Percentiles rank a stretch among this genome's conserved stretches.
Conservation (phyloP, 2,329 filamentous ascomycete species). For the Aspergillus ochraceus region DNA sequence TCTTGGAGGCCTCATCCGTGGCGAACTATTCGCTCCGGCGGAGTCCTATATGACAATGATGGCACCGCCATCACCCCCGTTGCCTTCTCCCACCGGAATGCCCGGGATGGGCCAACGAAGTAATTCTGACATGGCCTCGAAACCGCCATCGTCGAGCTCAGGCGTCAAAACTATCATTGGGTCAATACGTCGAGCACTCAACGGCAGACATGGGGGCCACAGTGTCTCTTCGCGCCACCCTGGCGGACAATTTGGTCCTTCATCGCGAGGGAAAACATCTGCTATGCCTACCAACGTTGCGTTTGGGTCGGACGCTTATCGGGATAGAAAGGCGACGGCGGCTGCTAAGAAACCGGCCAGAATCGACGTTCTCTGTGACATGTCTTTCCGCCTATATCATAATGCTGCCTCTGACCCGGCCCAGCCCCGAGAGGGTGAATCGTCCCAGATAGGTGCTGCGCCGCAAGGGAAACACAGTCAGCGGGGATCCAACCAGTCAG, state of each 20-base stretch:
- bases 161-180: constrained; percentile 85
- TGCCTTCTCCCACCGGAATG: constrained; percentile 30
- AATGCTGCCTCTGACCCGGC: constrained; percentile 56
- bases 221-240: constrained; percentile 34
- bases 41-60: constrained; percentile 76
- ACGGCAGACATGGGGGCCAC: constrained; percentile 53
- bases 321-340: constrained; percentile 38
- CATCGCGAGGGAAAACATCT: constrained; percentile 40
- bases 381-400: constrained; percentile 76
- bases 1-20: constrained; percentile 81
- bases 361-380: constrained; percentile 80
- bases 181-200: constrained; percentile 79
- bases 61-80: constrained; percentile 50
- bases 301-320: constrained; percentile 46
- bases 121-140: constrained; percentile 28
- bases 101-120: constrained; percentile 29
- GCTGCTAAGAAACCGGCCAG: constrained; percentile 56
- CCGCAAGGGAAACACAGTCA: background rate
- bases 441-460: constrained; percentile 4
- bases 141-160: constrained; percentile 43
- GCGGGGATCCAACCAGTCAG: background rate
- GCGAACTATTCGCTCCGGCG: constrained; percentile 77
- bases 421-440: constrained; percentile 7
- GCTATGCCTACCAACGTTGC: constrained; percentile 46
- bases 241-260: constrained; percentile 33